Base-by-base conservation (phyloP, 352 stramenopile species). In the Phytophthora agathidicida region DNA sequence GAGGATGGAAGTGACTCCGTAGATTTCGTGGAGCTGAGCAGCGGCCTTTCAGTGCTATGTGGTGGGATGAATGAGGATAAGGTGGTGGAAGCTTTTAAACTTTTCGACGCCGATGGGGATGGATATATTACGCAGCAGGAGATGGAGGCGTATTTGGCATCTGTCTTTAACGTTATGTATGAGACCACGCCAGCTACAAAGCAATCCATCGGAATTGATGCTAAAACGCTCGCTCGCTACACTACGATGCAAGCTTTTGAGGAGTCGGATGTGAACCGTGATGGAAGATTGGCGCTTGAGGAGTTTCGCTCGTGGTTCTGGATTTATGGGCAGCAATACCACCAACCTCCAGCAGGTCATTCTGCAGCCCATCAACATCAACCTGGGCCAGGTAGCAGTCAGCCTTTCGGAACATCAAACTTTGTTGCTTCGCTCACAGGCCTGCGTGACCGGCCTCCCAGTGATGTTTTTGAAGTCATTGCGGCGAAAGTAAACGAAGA, bases 231-330 rank as follows among this genome's bases (percentile, higher is more conserved):
- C 17, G 89, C 89, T 11, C 50, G 68, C 32, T 89, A 80, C 53
- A 97, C 88, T 35, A 88, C 85, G 3, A 46, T 71, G 22, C 71
- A 96, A 46, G 88, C 89, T 13, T 98, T 98, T 49, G 43, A 74
- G 0, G 85, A 96, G n/a, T 89, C 80, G 10, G 92, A 98, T 64
- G 42, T 91, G 13, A 94, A 97, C 59, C 71, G 69, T 36, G 85
- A 96, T 37, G 83, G 79, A 11, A 80, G 73, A 22, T 48, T 97
- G 8, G 91, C 86, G 16, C 59, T 94, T 5, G 76, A 88, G 33
- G 88, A 97, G 46, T 96, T 97, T 50, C 75, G 80, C 1, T 77
- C 65, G 14, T 97, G 89, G 89, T 97, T 91, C 55, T 68, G 51
- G 65, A 41, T 69, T 44, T 56, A 56, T 47, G 74, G 51, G 23